These are phyloP conservation scores for Pogostemon cablin DNA, from an alignment of 257 asterid species.

Conservation along the genomic window DNA sequence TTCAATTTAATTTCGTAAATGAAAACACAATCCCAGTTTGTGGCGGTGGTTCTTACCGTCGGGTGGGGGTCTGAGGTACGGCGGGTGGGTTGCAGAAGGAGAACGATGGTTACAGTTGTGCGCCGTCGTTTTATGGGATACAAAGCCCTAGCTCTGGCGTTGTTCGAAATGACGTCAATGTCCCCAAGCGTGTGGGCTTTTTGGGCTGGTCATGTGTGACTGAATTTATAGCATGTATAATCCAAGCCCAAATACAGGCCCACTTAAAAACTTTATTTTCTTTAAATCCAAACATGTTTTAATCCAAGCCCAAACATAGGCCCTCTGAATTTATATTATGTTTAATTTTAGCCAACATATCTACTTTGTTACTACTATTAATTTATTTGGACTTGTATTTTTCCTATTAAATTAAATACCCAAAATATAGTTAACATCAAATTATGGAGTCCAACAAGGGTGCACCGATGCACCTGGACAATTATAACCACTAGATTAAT, in stretches of 20 bases:
- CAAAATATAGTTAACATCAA: no score
- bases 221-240: background rate
- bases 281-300: no score
- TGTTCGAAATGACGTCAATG: slow-evolving; percentile 25
- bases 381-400: no score
- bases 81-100: slow-evolving; percentile 10
- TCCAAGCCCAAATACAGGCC: background rate
- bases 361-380: no score
- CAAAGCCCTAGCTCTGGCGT: slow-evolving; percentile 37
- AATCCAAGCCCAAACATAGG: no score
- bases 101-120: slow-evolving; percentile 18
- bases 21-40: background rate
- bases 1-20: background rate
- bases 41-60: slow-evolving; percentile 12
- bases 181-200: slow-evolving; percentile 24
- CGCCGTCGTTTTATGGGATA: slow-evolving; percentile 24
- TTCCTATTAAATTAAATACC: no score
- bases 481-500: no score
- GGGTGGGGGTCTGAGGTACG: slow-evolving; percentile 9
- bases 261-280: background rate
- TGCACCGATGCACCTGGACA: no score
- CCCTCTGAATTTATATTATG: no score
- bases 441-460: no score
- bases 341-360: no score
- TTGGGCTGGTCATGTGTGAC: background rate